phyloP scores from a whole-genome alignment of 148 eudicot species.

The Nepenthes gracilis region DNA sequence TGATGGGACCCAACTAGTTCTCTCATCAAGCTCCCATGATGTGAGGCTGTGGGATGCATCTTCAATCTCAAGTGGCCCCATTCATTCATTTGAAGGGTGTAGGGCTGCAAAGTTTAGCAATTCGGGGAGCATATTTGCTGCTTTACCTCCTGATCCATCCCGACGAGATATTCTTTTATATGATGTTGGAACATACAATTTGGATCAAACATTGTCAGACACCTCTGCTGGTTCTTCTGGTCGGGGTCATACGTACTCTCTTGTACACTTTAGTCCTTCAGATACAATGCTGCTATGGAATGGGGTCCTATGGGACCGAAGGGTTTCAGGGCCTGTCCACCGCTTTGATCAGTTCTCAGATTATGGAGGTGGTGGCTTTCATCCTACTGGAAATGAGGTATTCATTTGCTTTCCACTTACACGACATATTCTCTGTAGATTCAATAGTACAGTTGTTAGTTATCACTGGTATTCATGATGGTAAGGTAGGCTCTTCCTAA shows the following conservation, averaged over 20 bases:
- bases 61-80: slow-evolving; percentile 70
- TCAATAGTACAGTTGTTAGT: no score
- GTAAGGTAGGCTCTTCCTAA: no score
- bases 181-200: slow-evolving; percentile 57
- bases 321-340: slow-evolving; percentile 51
- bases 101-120: slow-evolving; percentile 70
- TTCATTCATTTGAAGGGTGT: slow-evolving; percentile 70
- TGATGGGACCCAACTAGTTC: slow-evolving; percentile 50
- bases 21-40: slow-evolving; percentile 77
- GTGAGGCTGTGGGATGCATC: slow-evolving; percentile 90
- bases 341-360: slow-evolving; percentile 90
- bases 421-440: no score
- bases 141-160: slow-evolving; percentile 58
- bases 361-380: slow-evolving; percentile 97
- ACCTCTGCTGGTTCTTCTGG: slow-evolving; percentile 37
- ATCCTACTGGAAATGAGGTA: slow-evolving; percentile 99
- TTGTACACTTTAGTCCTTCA: slow-evolving; percentile 73
- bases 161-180: slow-evolving; percentile 68
- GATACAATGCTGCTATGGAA: slow-evolving; percentile 88
- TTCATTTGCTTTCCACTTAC: neutral
- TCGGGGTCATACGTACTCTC: slow-evolving; percentile 60
- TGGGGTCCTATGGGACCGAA: slow-evolving; percentile 89
- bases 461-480: no score
- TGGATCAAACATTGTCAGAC: slow-evolving; percentile 61
- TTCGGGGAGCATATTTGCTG: slow-evolving; percentile 61